Evolutionary conservation across 495 filamentous ascomycete species (phyloP), one percentile per base, ranked within the genome.

Genomic region (Lophiotrema nucula): DNA sequence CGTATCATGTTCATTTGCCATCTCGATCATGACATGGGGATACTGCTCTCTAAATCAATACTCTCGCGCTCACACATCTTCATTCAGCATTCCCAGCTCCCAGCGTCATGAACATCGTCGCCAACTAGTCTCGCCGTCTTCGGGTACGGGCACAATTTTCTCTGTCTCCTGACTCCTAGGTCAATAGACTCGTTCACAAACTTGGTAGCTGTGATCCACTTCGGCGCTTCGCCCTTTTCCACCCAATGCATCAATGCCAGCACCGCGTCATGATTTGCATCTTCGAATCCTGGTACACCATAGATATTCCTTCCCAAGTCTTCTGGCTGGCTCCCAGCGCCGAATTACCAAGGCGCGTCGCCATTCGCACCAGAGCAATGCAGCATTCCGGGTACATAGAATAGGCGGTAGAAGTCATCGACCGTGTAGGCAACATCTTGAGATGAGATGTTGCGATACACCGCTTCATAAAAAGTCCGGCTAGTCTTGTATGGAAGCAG

Each of bases 191-290:
- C 67, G 46, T 71, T 62, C 26, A 53, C 26, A 53, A 57, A 71
- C 49, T 69, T 67, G 4, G 69, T 71, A 16, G 53, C 69, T 27
- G 69, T 47, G 25, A 71, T 59, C 47, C 57, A 31, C 15, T 67
- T 60, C 19, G 69, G 69, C 41, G 67, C 67, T 18, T 10, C 52
- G 1, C 47, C 65, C 3, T 65, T 24, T 67, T 83, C 81, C 1
- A 79, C 77, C 81, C 81, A 84, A 2, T 64, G 58, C 68, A 81
- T 72, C 47, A 84, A 54, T 16, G 78, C 79, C 47, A 77, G 39
- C 45, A 83, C 19, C 1, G 67, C 68, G 60, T 83, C 78, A 56
- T 80, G 73, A 22, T 72, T 62, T 16, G 64, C 28, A 38, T 77
- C 74, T n/a, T n/a, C n/a, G n/a, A n/a, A n/a, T n/a, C n/a, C n/a